Evolutionary conservation across 2,329 filamentous ascomycete genomes (phyloP), one percentile per base, ranked within the genome.

Genomic region (Trichoderma atrobrunneum): DNA sequence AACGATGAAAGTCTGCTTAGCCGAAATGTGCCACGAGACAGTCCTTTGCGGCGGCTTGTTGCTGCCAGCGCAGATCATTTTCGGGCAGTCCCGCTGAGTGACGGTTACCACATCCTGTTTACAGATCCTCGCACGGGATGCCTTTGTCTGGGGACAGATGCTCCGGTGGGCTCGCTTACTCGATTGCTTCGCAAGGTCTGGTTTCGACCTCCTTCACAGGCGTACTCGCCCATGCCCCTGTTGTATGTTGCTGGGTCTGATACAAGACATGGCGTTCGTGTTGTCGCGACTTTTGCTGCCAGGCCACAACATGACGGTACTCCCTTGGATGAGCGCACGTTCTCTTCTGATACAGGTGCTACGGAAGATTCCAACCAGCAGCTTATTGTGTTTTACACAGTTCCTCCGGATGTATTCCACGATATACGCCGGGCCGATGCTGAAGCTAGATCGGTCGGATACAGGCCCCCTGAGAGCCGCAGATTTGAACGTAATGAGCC

Each of bases 81-180:
- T 76, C 86, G 86, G 60, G 89, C 90, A 2, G 80, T 91, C 14
- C 90, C 91, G 4, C 78, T 92, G 51, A 90, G 88, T 73, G 91
- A 92, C 77, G 90, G 90, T 2, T 82, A 87, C 71, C 89, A 92
- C 75, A 83, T 92, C 43, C 79, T 92, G 6, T 92, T 91, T 77
- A 88, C 88, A 7, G 89, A 92, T 76, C 89, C 90, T 5, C 79
- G 79, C 12, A 87, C 84, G 1, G 86, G 85, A 11, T 79, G 84
- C 10, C 83, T 92, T 7, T 90, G 86, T 73, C 80, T 93, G 18
- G 90, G 90, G 4, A 88, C 84, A 60, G 88, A 92, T 80, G 86
- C 87, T 0, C 88, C 89, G 1, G 81, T 88, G 34, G 87, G 88
- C 12, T 77, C 79, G 1, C 56, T 78, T 30, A 57, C 86, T 84